Conservation (phyloP, 2,329 filamentous ascomycete genomes). For the Beauveria asiatica region DNA sequence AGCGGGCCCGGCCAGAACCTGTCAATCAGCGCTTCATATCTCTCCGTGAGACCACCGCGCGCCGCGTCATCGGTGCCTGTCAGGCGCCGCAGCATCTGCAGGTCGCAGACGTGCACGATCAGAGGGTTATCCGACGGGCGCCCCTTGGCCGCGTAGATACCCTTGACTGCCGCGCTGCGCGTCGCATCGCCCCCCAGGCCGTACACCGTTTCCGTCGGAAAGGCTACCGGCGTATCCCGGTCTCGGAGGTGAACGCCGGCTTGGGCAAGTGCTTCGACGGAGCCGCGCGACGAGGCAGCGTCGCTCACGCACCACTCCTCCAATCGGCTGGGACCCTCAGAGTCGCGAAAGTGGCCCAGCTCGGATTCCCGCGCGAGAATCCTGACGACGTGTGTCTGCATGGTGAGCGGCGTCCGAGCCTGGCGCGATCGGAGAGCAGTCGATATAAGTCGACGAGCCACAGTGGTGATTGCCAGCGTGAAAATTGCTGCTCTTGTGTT, state of each 20-base stretch:
- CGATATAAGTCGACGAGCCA: slow-evolving; percentile 11
- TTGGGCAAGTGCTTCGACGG: slow-evolving; percentile 40
- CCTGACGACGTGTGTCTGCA: slow-evolving; percentile 33
- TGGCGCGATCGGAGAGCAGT: slow-evolving; percentile 5
- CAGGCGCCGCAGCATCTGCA: slow-evolving; percentile 63
- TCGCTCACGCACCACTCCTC: slow-evolving; percentile 34
- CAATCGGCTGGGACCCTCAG: slow-evolving; percentile 24
- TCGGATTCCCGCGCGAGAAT: slow-evolving; percentile 21
- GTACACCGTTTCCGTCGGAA: slow-evolving; percentile 97
- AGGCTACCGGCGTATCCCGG: slow-evolving; percentile 73
- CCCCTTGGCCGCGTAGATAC: slow-evolving; percentile 90
- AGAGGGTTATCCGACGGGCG: slow-evolving; percentile 90
- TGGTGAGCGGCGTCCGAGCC: slow-evolving; percentile 15
- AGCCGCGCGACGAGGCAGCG: slow-evolving; percentile 18
- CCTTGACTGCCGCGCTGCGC: slow-evolving; percentile 68
- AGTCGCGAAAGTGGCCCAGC: slow-evolving; percentile 27
- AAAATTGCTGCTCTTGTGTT: not conserved
- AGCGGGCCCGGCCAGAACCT: slow-evolving; percentile 92
- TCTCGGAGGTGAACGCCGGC: slow-evolving; percentile 59
- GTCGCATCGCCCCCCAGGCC: slow-evolving; percentile 95
- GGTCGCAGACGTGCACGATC: slow-evolving; percentile 82
- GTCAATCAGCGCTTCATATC: slow-evolving; percentile 70
- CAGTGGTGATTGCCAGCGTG: slow-evolving; percentile 7
- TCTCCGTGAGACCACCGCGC: slow-evolving; percentile 47
- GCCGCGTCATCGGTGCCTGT: slow-evolving; percentile 30